Evolutionary conservation across 129 eudicot genomes (phyloP), one percentile per base, ranked within the genome.

Genomic region (Oenanthe sinensis): DNA sequence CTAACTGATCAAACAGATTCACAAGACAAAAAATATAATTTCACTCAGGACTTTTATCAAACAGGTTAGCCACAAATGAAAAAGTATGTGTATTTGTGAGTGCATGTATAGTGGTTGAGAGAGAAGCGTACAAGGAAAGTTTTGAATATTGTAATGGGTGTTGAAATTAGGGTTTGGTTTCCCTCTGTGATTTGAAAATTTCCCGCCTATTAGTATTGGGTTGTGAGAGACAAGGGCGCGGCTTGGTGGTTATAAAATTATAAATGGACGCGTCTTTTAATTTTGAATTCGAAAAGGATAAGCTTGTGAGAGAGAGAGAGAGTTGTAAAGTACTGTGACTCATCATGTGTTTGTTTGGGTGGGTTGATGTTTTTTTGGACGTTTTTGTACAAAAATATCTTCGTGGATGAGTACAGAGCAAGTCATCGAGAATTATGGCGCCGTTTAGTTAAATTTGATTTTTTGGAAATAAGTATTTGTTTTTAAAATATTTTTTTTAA

Each of bases 31-130:
- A 65, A 65, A 7, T 42, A 33, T 1, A 13, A 3, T 36, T 28
- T 75, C 83, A 13, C 30, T 36, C 63, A 46, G 85, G 78, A 58
- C 36, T 88, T 86, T 77, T 63, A 82, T 78, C 85, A 82, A 88
- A 88, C 88, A 86, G 84, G 26, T 81, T 30, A 3, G 28, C 74
- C 33, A 60, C 77, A 30, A 10, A 24, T 14, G 33, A 60, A 48
- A 13, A 55, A 49, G 43, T 11, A 24, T 0, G 24, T 0, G 10
- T 4, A 8, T 0, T 2, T 16, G 44, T 0, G 74, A 1, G n/a
- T 8, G 9, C 2, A 39, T 37, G 7, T 7, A 39, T 22, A 36
- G 46, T 20, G 40, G 71, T 26, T 14, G 71, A 24, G 17, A 16
- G 48, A 70, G 48, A 39, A 70, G 26, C 45, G 75, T 70, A 39